Evolutionary conservation across 1,284 basidiomycete genomes (phyloP).

Genomic region (Golubevia sp.): DNA sequence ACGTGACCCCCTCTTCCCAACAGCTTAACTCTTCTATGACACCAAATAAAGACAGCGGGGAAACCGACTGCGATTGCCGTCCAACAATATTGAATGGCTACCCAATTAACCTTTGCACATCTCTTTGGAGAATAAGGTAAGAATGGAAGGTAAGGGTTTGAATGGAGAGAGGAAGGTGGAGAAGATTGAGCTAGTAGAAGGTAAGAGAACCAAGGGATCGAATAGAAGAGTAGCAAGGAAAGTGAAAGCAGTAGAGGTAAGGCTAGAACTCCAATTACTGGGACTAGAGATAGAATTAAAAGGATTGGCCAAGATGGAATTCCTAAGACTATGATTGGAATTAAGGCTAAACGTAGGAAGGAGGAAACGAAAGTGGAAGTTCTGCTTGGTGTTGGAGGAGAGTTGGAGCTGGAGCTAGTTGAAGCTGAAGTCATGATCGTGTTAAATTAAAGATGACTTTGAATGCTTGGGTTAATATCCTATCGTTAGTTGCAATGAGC

Average conservation of each 20-base stretch:
- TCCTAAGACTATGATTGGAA: constrained; percentile 34
- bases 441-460: no score
- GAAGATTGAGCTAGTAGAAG: constrained; percentile 51
- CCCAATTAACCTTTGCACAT: constrained; percentile 47
- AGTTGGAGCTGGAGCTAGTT: neutral
- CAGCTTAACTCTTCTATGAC: constrained; percentile 49
- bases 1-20: constrained; percentile 43
- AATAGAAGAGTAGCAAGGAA: constrained; percentile 41
- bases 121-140: constrained; percentile 45
- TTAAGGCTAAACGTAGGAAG: constrained; percentile 27
- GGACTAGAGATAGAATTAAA: constrained; percentile 35
- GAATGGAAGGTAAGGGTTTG: constrained; percentile 32
- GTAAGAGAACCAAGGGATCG: constrained; percentile 53
- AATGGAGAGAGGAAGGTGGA: constrained; percentile 23
- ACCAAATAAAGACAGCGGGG: constrained; percentile 51
- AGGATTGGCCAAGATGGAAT: constrained; percentile 45
- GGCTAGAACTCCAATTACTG: constrained; percentile 38
- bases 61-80: constrained; percentile 27
- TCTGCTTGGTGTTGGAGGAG: neutral
- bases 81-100: constrained; percentile 30
- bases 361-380: constrained; percentile 14
- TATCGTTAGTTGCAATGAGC: no score
- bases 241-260: constrained; percentile 48
- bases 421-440: neutral
- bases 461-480: no score